Evolutionary conservation across 805 yeast genomes (phyloP), one percentile per base, ranked within the genome.

Genomic region (Yarrowia osloensis): DNA sequence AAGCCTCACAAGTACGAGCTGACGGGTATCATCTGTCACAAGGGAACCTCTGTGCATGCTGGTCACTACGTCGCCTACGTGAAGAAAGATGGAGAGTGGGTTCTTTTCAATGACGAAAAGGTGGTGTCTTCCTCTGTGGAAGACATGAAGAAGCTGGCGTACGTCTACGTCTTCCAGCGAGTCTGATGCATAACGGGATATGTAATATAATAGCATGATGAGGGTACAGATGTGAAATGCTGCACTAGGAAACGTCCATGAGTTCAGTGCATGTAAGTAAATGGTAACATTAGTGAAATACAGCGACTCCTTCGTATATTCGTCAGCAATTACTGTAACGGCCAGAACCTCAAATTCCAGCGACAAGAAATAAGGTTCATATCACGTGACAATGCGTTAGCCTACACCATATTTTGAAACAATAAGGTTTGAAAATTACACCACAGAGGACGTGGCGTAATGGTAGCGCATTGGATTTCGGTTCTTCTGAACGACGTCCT

Each of bases 21-120:
- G 57, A 80, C 82, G 50, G 88, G 89, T 0, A 88, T 90, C 5
- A 81, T 93, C 17, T 91, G 97, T 74, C 98, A 92, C 76, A 93
- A 92, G 75, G 98, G 98, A 8, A 81, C 86, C 1, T 88, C 96
- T 13, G 88, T 91, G 1, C 97, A 93, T 71, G 90, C 97, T 0
- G 97, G 97, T 0, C 98, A 92, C 75, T 92, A 92, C 76, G 97
- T 93, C 46, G 90, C 88, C 0, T 92, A 89, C 72, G 80, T 90
- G 35, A 83, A 81, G 67, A 84, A 85, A 68, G 65, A 62, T 1
- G 74, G 70, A 13, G 78, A 80, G 65, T 91, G 97, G 97, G 88
- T 88, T 1, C 79, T 92, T 49, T 93, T 86, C 78, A 92, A 92
- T 74, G 98, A 92, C 74, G 98, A 92, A 72, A 91, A 91, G 76